A percentile compares a stretch with the other conserved stretches of the same genome.
These are phyloP conservation scores for Rhodotorula paludigena DNA, from an alignment of 768 basidiomycete genomes.

Conservation along the genomic window DNA sequence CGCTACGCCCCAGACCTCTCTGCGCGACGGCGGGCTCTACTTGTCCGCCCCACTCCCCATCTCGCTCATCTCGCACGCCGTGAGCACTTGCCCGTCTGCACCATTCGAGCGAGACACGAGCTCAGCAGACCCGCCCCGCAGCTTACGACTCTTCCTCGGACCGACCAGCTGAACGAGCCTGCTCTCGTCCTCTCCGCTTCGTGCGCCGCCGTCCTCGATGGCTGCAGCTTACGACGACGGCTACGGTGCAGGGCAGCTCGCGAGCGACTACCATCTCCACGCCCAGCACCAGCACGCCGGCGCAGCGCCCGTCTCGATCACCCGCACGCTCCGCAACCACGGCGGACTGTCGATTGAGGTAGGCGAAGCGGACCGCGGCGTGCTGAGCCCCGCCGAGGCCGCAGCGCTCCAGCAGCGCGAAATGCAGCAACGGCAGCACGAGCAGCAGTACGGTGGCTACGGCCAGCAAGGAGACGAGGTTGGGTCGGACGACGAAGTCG, in stretches of 20 bases:
- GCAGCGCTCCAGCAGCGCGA: not conserved
- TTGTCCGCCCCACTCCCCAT: too few relatives aligned
- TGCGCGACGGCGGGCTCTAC: too few relatives aligned
- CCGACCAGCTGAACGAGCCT: too few relatives aligned
- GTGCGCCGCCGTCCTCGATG: not conserved
- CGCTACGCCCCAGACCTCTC: too few relatives aligned
- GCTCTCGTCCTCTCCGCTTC: not conserved
- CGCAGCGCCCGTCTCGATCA: conserved; percentile 8
- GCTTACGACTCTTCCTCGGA: too few relatives aligned
- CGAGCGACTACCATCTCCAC: not conserved
- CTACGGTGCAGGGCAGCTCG: not conserved
- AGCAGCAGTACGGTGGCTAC: not conserved
- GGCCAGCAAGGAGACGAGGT: not conserved
- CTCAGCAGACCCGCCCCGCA: too few relatives aligned
- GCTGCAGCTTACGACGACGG: not conserved
- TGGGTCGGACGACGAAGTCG: not conserved
- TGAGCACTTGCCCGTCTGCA: too few relatives aligned
- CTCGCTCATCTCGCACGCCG: too few relatives aligned
- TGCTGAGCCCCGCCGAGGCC: too few relatives aligned
- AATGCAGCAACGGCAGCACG: not conserved
- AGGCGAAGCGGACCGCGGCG: not conserved
- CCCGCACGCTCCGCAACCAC: not conserved
- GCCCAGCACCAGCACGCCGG: not conserved
- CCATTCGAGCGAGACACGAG: too few relatives aligned
- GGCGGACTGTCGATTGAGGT: not conserved